phyloP scores from a whole-genome alignment of 148 eudicot genomes.

The Vaccinium myrtillus region DNA sequence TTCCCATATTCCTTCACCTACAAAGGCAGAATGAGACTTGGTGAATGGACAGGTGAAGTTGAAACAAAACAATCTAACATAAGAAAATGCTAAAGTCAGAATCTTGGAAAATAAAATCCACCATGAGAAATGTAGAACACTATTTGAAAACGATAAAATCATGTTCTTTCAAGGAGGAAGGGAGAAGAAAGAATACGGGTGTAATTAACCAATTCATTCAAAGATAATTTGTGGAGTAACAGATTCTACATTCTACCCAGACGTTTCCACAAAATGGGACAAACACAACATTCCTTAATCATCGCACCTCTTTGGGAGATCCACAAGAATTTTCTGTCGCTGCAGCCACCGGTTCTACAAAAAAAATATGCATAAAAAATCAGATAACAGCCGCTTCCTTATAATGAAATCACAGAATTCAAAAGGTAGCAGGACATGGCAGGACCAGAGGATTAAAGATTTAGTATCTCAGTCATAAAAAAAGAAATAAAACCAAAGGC shows the following conservation, averaged over 20 bases:
- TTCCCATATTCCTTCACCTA: conserved; percentile 56
- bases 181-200: not conserved
- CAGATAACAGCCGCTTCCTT: not conserved
- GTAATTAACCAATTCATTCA: not conserved
- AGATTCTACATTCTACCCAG: not conserved
- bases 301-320: conserved; percentile 68
- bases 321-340: conserved; percentile 36
- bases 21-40: conserved; percentile 8
- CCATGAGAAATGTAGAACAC: not conserved
- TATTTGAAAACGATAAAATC: not conserved
- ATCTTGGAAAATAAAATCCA: not conserved
- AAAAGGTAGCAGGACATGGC: not conserved
- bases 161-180: not conserved
- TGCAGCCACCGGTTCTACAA: conserved; percentile 41
- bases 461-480: not conserved
- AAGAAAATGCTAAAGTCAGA: not conserved
- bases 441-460: not conserved
- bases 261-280: not conserved
- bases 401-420: not conserved
- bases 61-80: not conserved
- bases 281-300: not conserved
- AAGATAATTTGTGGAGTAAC: not conserved
- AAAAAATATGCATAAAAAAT: not conserved
- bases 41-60: not conserved
- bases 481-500: not conserved